A percentile compares a stretch with the other conserved stretches of the same genome.
phyloP scores from a whole-genome alignment of 208 protist species.

The Leishmania arabica region DNA sequence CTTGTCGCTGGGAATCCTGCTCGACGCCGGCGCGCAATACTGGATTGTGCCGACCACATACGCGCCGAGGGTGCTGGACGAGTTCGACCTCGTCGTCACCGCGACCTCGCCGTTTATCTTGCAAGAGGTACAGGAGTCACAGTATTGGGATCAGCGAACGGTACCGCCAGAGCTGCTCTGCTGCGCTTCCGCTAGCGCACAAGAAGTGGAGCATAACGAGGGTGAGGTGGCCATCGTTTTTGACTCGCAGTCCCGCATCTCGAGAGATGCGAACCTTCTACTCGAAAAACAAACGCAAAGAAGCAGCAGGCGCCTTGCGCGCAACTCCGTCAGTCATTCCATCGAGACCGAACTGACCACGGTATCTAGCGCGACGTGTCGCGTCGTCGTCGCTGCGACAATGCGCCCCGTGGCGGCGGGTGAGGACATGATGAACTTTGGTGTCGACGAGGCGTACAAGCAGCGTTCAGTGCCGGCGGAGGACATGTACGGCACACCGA shows the following conservation, averaged over 20 bases:
- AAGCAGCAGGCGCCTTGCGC: not conserved
- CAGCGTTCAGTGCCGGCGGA: not conserved
- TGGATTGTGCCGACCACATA: slow-evolving; percentile 83
- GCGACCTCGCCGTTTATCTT: slow-evolving; percentile 49
- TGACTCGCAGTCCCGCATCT: slow-evolving; percentile 9
- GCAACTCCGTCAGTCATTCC: not conserved
- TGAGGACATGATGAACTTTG: not conserved
- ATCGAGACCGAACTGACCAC: not conserved
- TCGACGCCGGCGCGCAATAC: slow-evolving; percentile 62
- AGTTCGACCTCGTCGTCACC: slow-evolving; percentile 69
- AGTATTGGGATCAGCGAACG: slow-evolving; percentile 56
- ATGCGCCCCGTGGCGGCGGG: slow-evolving; percentile 9
- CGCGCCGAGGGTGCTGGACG: slow-evolving; percentile 43
- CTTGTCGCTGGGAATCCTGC: slow-evolving; percentile 61
- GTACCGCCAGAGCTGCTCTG: slow-evolving; percentile 30
- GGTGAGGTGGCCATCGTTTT: slow-evolving; percentile 30
- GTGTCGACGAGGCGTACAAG: slow-evolving; percentile 21
- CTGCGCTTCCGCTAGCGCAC: not conserved
- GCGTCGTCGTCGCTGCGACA: slow-evolving; percentile 23
- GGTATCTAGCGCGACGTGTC: slow-evolving; percentile 3
- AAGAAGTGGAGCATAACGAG: slow-evolving; percentile 14
- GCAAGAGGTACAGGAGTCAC: slow-evolving; percentile 41
- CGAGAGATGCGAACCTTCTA: slow-evolving; percentile 8
- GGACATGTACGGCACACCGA: not conserved
- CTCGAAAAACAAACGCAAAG: slow-evolving; percentile 5